These are phyloP conservation scores for Dentipellis sp. DNA, from an alignment of 768 basidiomycete species.

Conservation along the genomic window DNA sequence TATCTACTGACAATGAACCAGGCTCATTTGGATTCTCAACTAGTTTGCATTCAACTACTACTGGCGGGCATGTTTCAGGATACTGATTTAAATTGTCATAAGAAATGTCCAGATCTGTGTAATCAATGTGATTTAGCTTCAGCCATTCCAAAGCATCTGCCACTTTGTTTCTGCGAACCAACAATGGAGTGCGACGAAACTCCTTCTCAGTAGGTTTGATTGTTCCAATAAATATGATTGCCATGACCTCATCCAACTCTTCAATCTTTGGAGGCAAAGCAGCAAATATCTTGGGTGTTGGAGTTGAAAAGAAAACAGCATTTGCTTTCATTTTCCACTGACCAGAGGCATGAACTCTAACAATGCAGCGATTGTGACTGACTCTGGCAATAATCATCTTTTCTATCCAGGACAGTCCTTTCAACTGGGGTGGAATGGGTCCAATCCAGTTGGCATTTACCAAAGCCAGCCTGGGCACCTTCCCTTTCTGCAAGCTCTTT, in stretches of 20 bases:
- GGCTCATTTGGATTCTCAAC: no score
- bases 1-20: no score
- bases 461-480: slow-evolving; percentile 19
- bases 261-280: slow-evolving; percentile 8
- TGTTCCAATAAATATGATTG: slow-evolving; percentile 24
- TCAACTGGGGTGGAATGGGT: slow-evolving; percentile 20
- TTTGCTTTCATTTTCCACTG: slow-evolving; percentile 11
- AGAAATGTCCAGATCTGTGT: slow-evolving; percentile 8
- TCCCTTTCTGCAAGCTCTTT: slow-evolving; percentile 1
- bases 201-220: slow-evolving; percentile 19
- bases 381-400: slow-evolving; percentile 20
- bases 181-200: slow-evolving; percentile 13
- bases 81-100: slow-evolving; percentile 5
- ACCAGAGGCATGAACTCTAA: slow-evolving; percentile 21
- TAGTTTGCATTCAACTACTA: neutral
- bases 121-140: slow-evolving; percentile 14
- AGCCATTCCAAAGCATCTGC: slow-evolving; percentile 14
- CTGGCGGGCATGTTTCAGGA: slow-evolving; percentile 2
- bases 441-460: slow-evolving; percentile 30
- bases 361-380: slow-evolving; percentile 22
- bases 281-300: slow-evolving; percentile 6
- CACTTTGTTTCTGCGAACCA: slow-evolving; percentile 17
- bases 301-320: slow-evolving; percentile 11
- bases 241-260: slow-evolving; percentile 16
- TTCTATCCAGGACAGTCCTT: slow-evolving; percentile 22